phyloP scores from a whole-genome alignment of 2,329 filamentous ascomycete genomes.

The Teratosphaeria gauchensis region DNA sequence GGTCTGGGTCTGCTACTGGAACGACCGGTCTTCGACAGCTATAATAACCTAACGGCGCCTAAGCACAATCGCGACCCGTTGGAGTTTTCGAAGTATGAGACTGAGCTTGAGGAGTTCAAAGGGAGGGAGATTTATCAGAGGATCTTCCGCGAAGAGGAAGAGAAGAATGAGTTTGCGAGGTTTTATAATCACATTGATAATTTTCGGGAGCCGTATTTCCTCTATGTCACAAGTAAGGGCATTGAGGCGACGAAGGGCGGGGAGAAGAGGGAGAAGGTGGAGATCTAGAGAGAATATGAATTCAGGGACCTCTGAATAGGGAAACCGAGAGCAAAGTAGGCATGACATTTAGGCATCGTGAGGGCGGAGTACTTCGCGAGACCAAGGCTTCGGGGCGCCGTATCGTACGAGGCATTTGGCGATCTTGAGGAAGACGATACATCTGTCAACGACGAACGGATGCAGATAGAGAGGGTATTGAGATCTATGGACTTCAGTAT shows the following conservation, averaged over 20 bases:
- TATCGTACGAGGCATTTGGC: no score
- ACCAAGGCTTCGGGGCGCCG: no score
- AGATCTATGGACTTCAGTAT: no score
- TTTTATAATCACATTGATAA: constrained; percentile 45
- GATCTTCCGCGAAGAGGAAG: constrained; percentile 81
- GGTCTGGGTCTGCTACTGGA: constrained; percentile 81
- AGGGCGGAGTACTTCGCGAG: no score
- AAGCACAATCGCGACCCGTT: constrained; percentile 59
- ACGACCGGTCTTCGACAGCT: constrained; percentile 79
- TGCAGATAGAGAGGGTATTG: no score
- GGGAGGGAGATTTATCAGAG: constrained; percentile 82
- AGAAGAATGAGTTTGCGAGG: constrained; percentile 57
- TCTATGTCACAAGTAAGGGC: constrained; percentile 42
- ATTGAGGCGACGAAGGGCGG: constrained; percentile 28
- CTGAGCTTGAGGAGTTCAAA: constrained; percentile 80
- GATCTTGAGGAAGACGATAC: no score
- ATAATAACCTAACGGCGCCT: constrained; percentile 63
- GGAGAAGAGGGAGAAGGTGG: background rate
- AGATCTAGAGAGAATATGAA: no score
- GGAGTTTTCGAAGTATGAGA: constrained; percentile 68
- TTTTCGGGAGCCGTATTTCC: constrained; percentile 39
- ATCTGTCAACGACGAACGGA: no score
- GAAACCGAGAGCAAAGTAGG: no score
- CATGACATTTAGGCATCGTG: no score
- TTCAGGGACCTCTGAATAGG: no score